phyloP scores from a whole-genome alignment of 148 eudicot genomes.

The Euryodendron excelsum region DNA sequence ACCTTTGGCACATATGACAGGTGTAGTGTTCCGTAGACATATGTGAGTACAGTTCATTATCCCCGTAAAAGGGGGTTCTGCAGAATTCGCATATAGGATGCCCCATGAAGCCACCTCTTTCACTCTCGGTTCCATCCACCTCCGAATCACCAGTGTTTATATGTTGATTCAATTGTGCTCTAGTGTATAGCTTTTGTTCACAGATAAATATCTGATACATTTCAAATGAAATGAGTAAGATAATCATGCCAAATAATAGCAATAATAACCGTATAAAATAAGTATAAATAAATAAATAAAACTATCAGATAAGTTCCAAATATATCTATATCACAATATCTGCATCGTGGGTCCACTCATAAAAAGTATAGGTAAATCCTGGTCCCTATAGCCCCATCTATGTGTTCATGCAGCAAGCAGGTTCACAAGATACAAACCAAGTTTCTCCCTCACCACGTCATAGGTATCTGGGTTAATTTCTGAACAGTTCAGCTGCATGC shows the following conservation, averaged over 20 bases:
- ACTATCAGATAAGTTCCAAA: neutral
- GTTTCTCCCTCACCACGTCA: neutral
- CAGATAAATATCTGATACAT: slow-evolving; percentile 79
- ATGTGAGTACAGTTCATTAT: slow-evolving; percentile 85
- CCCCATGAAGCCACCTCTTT: slow-evolving; percentile 93
- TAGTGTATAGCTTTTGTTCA: slow-evolving; percentile 88
- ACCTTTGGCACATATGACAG: slow-evolving; percentile 95
- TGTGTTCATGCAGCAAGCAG: neutral
- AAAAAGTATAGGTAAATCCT: neutral
- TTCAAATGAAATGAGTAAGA: slow-evolving; percentile 7
- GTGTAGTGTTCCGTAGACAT: slow-evolving; percentile 88
- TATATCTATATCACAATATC: neutral
- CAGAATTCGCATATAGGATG: slow-evolving; percentile 97
- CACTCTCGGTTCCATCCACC: slow-evolving; percentile 96
- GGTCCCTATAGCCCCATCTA: neutral
- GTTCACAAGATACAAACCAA: slow-evolving; percentile 1
- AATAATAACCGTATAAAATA: neutral
- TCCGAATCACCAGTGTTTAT: slow-evolving; percentile 84
- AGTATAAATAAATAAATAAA: too few species aligned
- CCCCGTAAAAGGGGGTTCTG: slow-evolving; percentile 76
- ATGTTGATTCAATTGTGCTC: slow-evolving; percentile 82
- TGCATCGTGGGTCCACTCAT: neutral
- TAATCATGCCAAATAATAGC: neutral
- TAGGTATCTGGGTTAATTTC: neutral
- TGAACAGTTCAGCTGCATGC: neutral